phyloP scores from a whole-genome alignment of 352 stramenopile genomes.

The Globisporangium iwayamae region DNA sequence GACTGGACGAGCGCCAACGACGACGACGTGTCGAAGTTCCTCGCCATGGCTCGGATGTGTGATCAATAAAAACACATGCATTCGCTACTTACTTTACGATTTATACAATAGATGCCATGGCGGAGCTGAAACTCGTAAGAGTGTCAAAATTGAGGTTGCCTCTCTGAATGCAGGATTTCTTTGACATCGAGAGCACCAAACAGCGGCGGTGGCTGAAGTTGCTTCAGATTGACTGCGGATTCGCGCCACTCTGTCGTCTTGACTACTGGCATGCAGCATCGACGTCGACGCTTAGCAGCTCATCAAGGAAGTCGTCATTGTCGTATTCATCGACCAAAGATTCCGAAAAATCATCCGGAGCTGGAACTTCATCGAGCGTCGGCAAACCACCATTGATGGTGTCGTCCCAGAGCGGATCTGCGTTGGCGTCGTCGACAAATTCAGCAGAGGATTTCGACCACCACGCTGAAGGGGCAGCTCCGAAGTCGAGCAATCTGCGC shows the following conservation, averaged over 20 bases:
- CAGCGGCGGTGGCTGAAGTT: neutral
- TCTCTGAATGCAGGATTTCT: neutral
- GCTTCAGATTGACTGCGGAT: neutral
- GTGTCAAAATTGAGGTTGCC: neutral
- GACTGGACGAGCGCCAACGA: conserved; percentile 46
- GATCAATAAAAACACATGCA: conserved; percentile 23
- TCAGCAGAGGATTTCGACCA: conserved; percentile 32
- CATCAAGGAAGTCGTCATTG: conserved; percentile 35
- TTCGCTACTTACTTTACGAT: conserved; percentile 10
- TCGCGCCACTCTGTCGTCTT: too few relatives aligned
- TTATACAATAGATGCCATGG: conserved; percentile 13
- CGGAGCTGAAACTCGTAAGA: neutral
- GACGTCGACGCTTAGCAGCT: conserved; percentile 54
- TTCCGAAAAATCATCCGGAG: conserved; percentile 36
- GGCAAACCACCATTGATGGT: neutral
- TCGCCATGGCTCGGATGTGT: conserved; percentile 46
- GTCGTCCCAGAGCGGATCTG: conserved; percentile 17
- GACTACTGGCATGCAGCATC: conserved; percentile 23
- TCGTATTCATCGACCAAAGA: conserved; percentile 8
- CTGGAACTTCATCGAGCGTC: conserved; percentile 26
- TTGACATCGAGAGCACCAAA: neutral
- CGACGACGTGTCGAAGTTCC: conserved; percentile 42
- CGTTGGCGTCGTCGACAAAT: conserved; percentile 14
- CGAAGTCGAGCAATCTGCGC: conserved; percentile 36
- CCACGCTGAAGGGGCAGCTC: conserved; percentile 41